Evolutionary conservation across 1,139 yeast genomes (phyloP).

Genomic region (Wickerhamomyces sp.): DNA sequence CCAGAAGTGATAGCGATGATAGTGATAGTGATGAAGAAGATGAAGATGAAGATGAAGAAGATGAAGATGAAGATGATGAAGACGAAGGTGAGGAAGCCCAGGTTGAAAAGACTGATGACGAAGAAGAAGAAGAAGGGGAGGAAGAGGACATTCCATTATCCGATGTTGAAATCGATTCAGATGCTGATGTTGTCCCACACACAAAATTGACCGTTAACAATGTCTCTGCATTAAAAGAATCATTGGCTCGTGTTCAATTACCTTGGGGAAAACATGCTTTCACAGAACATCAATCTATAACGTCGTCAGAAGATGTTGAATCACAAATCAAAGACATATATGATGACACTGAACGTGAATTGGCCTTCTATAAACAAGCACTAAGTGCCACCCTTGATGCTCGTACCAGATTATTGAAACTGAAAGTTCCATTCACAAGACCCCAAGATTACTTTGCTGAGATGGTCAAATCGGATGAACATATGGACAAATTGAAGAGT

Average conservation of each 20-base stretch:
- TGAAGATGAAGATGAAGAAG: slow-evolving; percentile 39
- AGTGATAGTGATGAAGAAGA: slow-evolving; percentile 20
- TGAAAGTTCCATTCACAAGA: slow-evolving; percentile 83
- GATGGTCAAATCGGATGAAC: slow-evolving; percentile 97
- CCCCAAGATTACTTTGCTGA: slow-evolving; percentile 97
- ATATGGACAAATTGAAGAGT: slow-evolving; percentile 88
- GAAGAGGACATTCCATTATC: slow-evolving; percentile 71
- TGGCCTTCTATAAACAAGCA: slow-evolving; percentile 88
- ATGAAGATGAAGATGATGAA: slow-evolving; percentile 41
- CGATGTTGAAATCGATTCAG: slow-evolving; percentile 77
- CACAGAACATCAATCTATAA: slow-evolving; percentile 76
- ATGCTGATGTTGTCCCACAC: slow-evolving; percentile 85
- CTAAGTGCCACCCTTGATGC: slow-evolving; percentile 78
- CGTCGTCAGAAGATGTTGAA: slow-evolving; percentile 56
- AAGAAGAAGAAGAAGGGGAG: slow-evolving; percentile 39
- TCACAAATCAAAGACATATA: slow-evolving; percentile 77
- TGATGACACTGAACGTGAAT: slow-evolving; percentile 88
- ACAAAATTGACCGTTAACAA: slow-evolving; percentile 81
- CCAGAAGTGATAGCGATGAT: not conserved
- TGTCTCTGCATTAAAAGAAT: slow-evolving; percentile 61
- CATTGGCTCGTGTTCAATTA: slow-evolving; percentile 60
- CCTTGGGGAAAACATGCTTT: slow-evolving; percentile 74
- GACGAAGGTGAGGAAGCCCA: slow-evolving; percentile 41
- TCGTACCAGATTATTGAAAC: slow-evolving; percentile 55
- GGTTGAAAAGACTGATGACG: slow-evolving; percentile 32